These are phyloP conservation scores for Candida krabiensis DNA, from an alignment of 805 yeast genomes.

Conservation along the genomic window DNA sequence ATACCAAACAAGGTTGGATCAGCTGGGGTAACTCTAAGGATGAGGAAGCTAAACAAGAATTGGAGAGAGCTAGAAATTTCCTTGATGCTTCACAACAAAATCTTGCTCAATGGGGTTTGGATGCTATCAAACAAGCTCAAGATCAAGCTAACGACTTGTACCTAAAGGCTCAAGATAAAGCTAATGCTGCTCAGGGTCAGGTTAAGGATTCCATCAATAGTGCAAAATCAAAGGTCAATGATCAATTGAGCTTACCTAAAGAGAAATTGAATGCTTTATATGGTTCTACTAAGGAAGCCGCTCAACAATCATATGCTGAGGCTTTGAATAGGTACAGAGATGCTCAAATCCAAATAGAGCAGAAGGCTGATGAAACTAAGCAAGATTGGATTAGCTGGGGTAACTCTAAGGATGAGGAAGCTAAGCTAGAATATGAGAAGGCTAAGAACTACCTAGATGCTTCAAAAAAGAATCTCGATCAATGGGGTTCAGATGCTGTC, in stretches of 20 bases:
- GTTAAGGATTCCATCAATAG: slow-evolving; percentile 12
- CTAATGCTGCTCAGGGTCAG: too few relatives aligned
- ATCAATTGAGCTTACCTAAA: slow-evolving; percentile 13
- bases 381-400: slow-evolving; percentile 42
- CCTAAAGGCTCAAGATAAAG: too few relatives aligned
- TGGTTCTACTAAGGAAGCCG: slow-evolving; percentile 22
- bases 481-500: slow-evolving; percentile 25
- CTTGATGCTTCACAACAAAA: slow-evolving; percentile 34
- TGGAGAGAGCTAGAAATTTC: slow-evolving; percentile 35
- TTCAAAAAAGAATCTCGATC: slow-evolving; percentile 28
- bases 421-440: slow-evolving; percentile 34
- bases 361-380: slow-evolving; percentile 32
- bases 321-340: slow-evolving; percentile 30
- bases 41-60: slow-evolving; percentile 34
- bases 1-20: slow-evolving; percentile 37
- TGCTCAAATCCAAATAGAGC: too few relatives aligned
- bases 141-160: too few relatives aligned
- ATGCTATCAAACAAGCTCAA: slow-evolving; percentile 21
- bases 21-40: slow-evolving; percentile 38
- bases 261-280: slow-evolving; percentile 15
- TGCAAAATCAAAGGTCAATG: slow-evolving; percentile 16
- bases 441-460: slow-evolving; percentile 35
- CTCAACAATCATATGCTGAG: slow-evolving; percentile 26
- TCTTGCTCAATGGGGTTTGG: slow-evolving; percentile 24
- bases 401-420: slow-evolving; percentile 35